These are phyloP conservation scores for Diaporthe amygdali DNA, from an alignment of 2,329 filamentous ascomycete species.

Conservation along the genomic window DNA sequence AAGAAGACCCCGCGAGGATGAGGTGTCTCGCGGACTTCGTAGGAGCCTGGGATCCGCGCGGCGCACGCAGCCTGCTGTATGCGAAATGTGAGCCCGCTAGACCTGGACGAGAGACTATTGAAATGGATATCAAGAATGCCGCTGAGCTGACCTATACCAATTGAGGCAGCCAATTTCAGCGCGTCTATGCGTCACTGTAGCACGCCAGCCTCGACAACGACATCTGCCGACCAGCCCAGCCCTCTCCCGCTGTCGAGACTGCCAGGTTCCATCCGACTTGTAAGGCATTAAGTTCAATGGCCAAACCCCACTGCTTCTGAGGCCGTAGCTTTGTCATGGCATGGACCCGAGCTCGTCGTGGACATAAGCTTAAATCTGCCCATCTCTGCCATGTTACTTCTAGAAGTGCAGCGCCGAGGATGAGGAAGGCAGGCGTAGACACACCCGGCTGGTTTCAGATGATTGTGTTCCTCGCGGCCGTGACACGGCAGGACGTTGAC, in stretches of 20 bases:
- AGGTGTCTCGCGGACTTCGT: neutral
- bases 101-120: neutral
- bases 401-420: conserved; percentile 20
- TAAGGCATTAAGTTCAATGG: neutral
- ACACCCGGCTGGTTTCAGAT: conserved; percentile 36
- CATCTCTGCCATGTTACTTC: conserved; percentile 17
- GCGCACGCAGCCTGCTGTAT: neutral
- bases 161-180: conserved; percentile 2
- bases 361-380: conserved; percentile 23
- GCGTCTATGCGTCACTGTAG: conserved; percentile 12
- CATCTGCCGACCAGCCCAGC: neutral
- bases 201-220: conserved; percentile 23
- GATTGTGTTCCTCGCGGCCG: conserved; percentile 34
- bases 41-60: neutral
- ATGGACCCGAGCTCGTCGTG: conserved; percentile 13
- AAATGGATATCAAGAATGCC: neutral
- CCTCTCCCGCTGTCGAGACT: neutral
- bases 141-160: conserved; percentile 4
- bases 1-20: neutral
- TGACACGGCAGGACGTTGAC: conserved; percentile 40
- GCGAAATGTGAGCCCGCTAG: neutral
- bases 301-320: neutral
- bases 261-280: neutral
- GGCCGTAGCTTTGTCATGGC: neutral
- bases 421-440: conserved; percentile 17